A percentile compares a stretch with the other conserved stretches of the same genome.
Conservation (phyloP, 352 stramenopile genomes). For the Globisporangium ultimum region DNA sequence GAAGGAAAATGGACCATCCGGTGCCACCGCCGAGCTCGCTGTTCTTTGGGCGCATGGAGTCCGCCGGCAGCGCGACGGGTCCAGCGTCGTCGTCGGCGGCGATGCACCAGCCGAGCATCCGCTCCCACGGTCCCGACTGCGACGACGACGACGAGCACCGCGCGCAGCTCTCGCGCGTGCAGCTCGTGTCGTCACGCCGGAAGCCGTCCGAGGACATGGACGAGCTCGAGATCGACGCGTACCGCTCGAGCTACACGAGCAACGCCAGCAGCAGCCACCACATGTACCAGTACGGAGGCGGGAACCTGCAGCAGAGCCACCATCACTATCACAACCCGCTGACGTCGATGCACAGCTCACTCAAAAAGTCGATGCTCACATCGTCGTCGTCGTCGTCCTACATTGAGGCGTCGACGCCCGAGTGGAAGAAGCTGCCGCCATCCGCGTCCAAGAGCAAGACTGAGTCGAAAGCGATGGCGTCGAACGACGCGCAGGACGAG, state of each 20-base stretch:
- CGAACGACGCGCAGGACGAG: background rate
- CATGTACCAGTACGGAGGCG: slow-evolving; percentile 7
- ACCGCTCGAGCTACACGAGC: slow-evolving; percentile 38
- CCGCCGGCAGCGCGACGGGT: background rate
- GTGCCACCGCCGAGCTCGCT: background rate
- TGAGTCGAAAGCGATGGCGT: background rate
- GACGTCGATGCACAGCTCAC: slow-evolving; percentile 1
- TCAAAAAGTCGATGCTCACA: slow-evolving; percentile 7
- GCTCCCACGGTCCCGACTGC: background rate
- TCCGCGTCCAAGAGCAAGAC: slow-evolving; percentile 4
- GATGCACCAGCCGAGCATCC: background rate
- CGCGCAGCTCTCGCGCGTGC: slow-evolving; percentile 36
- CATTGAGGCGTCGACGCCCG: slow-evolving; percentile 11
- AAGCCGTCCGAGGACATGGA: slow-evolving; percentile 30
- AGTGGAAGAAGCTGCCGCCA: slow-evolving; percentile 9
- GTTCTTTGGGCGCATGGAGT: background rate
- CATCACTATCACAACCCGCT: slow-evolving; percentile 9
- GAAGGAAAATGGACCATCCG: background rate
- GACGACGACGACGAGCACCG: slow-evolving; percentile 5
- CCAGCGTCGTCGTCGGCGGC: background rate
- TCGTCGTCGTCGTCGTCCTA: slow-evolving; percentile 11
- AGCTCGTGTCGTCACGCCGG: slow-evolving; percentile 39
- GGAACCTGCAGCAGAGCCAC: background rate
- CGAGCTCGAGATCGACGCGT: slow-evolving; percentile 25
- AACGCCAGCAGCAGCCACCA: slow-evolving; percentile 32